Evolutionary conservation across 164 flowering plant species (phyloP), one percentile per base, ranked within the genome.

Genomic region (Vitis rotundifolia): DNA sequence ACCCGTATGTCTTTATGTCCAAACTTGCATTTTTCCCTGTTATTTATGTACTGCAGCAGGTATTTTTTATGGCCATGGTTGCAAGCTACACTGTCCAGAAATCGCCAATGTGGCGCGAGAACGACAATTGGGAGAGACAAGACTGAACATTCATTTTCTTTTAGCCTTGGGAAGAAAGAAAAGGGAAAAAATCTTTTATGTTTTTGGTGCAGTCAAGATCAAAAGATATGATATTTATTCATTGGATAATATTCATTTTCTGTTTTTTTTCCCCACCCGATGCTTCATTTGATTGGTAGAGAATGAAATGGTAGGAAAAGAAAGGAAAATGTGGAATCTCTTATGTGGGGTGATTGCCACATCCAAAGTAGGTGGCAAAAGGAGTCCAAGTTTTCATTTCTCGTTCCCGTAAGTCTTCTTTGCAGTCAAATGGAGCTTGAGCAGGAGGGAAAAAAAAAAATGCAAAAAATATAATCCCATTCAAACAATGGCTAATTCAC

Each of bases 1-100:
- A 89, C 80, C 83, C 83, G 98, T 93, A 93, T 73, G 98, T 88
- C 63, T 55, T 65, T 70, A 61, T 16, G 54, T 71, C 47, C 29
- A n/a, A 14, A 53, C 70, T 59, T 65, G 37, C 49, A 18, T 59
- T 73, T 69, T 19, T 28, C 64, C 58, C 18, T 57, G 5, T 62
- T 70, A 54, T 57, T 22, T 66, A 50, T 74, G 61, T 63, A 31
- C 63, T 51, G 63, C 51, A 11, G 68, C 71, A 57, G 71, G 58
- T 71, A 3, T 44, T 49, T 53, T 28, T 68, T 16, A 58, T 66
- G 69, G 73, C 62, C 71, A 58, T 66, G 68, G 73, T 66, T 73
- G 49, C 8, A 26, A 37, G n/a, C 47, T 51, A 54, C 26, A 13
- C 60, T 71, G 66, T 16, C 59, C 26, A 59, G 72, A 67, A 19